Base-by-base conservation (phyloP, 345 rosid species). In the Citropsis articulata region DNA sequence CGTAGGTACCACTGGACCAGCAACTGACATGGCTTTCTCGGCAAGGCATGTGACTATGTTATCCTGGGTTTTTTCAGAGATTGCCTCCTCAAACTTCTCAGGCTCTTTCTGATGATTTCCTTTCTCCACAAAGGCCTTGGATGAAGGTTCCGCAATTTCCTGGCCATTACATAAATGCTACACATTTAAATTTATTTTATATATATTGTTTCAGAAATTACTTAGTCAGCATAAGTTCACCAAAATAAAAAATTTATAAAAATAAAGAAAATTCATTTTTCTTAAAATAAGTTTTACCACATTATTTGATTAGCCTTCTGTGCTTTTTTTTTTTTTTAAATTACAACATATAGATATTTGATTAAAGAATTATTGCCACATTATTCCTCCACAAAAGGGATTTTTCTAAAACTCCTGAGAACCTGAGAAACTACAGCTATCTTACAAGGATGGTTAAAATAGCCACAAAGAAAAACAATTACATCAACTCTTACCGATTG, bases 1-100 rank as follows among this genome's bases (percentile, higher is more conserved):
- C 66, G 94, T 95, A 73, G 99, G 99, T 66, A 95, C 97, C 59
- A 94, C 96, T 61, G 99, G 98, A 85, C 88, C 88, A 87, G 99
- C 98, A 82, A 92, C 91, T 40, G 97, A 92, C 93, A 95, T 84
- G 63, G 94, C 99, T 88, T 91, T 95, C 91, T 93, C 99, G 35
- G 98, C 98, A 79, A 93, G 89, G 89, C 97, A 92, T 75, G 90
- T 79, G 69, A 91, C 93, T 61, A 87, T 57, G 79, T 82, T 88
- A 55, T 75, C 81, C 74, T 84, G 88, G 63, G 72, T 78, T 76
- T 84, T 88, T 53, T 82, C 90, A 70, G 87, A 77, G 19, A 72
- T 72, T 64, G 72, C 64, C 55, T 82, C 90, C 35, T 82, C 91
- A 65, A 78, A 73, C 48, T 85, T 90, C 55, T 77, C 84, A 48